phyloP scores from a whole-genome alignment of 495 filamentous ascomycete genomes.

The Aspergillus olivimuriae region DNA sequence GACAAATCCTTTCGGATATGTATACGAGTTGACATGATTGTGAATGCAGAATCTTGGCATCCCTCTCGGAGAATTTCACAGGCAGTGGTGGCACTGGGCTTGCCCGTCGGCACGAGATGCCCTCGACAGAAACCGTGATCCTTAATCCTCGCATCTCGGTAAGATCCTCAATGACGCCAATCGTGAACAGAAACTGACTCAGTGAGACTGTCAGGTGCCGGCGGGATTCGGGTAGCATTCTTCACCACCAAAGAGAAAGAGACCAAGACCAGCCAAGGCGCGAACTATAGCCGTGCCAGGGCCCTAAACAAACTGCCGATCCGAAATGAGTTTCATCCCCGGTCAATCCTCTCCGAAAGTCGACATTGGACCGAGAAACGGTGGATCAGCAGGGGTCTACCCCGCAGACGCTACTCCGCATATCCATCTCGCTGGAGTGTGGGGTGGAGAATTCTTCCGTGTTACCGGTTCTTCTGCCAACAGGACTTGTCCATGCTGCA shows the following conservation, averaged over 20 bases:
- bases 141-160: no score
- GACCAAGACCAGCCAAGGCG: background rate
- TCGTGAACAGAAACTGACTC: no score
- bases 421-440: background rate
- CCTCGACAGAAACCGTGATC: no score
- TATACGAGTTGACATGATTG: no score
- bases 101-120: background rate
- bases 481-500: background rate
- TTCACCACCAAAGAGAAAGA: background rate
- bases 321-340: background rate
- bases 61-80: background rate
- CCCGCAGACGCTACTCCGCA: background rate
- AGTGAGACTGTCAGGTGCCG: no score
- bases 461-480: background rate
- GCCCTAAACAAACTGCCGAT: no score
- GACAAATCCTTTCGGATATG: no score
- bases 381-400: background rate
- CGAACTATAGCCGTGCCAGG: no score
- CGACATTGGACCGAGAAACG: background rate
- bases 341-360: background rate
- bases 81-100: background rate
- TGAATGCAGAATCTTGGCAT: no score
- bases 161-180: background rate
- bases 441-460: background rate
- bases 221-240: background rate